A percentile compares a stretch with the other conserved stretches of the same genome.
Conservation (phyloP, 345 rosid species). For the Citrus mangshanensis region DNA sequence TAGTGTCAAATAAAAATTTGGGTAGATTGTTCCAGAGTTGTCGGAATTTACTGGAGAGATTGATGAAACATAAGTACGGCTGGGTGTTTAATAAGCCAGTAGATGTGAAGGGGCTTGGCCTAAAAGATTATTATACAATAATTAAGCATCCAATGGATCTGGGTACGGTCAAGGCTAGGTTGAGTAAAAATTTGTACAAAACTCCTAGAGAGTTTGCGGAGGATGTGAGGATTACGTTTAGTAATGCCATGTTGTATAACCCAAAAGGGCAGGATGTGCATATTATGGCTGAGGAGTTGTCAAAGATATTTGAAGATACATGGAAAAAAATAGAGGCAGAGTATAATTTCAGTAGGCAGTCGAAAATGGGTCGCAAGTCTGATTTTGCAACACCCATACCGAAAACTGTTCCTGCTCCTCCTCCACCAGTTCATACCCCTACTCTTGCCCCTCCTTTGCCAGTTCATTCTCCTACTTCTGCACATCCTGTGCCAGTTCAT, state of each 20-base stretch:
- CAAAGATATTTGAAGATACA: conserved; percentile 57
- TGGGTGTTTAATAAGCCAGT: conserved; percentile 89
- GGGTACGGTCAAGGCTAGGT: conserved; percentile 70
- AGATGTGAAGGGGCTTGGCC: conserved; percentile 64
- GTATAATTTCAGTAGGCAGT: conserved; percentile 31
- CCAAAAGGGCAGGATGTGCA: conserved; percentile 86
- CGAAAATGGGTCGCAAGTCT: conserved; percentile 19
- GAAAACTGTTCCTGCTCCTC: conserved; percentile 29
- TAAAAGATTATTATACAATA: conserved; percentile 71
- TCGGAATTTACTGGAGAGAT: conserved; percentile 50
- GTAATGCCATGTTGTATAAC: conserved; percentile 79
- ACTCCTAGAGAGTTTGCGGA: conserved; percentile 73
- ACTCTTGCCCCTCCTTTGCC: neutral
- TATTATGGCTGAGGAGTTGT: conserved; percentile 63
- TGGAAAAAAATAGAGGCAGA: conserved; percentile 52
- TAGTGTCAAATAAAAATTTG: conserved; percentile 34
- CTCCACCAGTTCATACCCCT: conserved; percentile 13
- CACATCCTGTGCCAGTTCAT: neutral
- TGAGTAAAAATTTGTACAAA: conserved; percentile 62
- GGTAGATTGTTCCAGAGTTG: conserved; percentile 53
- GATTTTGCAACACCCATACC: conserved; percentile 23
- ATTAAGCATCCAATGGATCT: conserved; percentile 92
- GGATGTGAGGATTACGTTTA: conserved; percentile 82
- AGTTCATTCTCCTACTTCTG: neutral
- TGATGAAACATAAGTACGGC: conserved; percentile 84